phyloP scores from a whole-genome alignment of 2,329 filamentous ascomycete genomes.

The Hysterium pulicare region DNA sequence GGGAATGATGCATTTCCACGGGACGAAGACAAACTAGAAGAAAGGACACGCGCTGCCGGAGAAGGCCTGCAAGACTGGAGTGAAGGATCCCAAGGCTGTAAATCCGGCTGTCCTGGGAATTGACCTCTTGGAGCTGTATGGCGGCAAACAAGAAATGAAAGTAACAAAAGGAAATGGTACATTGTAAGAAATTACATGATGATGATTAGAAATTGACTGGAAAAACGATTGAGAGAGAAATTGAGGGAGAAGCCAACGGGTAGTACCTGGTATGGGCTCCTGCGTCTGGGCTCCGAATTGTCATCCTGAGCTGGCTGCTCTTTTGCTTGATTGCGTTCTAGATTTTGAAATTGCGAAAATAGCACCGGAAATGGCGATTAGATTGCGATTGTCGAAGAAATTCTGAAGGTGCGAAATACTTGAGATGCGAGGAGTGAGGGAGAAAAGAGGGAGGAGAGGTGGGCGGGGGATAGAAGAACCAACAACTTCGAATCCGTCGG shows the following conservation, averaged over 20 bases:
- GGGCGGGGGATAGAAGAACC: slow-evolving; percentile 17
- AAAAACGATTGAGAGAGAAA: slow-evolving; percentile 17
- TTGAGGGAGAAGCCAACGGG: slow-evolving; percentile 33
- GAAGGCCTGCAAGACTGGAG: too few relatives aligned
- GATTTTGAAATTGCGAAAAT: slow-evolving; percentile 10
- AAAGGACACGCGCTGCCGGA: too few relatives aligned
- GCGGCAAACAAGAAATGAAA: slow-evolving; percentile 14
- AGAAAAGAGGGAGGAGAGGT: slow-evolving; percentile 21
- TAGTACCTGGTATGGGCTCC: slow-evolving; percentile 41
- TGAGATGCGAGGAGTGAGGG: slow-evolving; percentile 19
- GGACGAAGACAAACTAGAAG: too few relatives aligned
- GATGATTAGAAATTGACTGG: slow-evolving; percentile 13
- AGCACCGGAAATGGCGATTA: slow-evolving; percentile 12
- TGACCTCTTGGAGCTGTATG: slow-evolving; percentile 5
- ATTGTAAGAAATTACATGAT: slow-evolving; percentile 24
- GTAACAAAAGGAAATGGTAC: slow-evolving; percentile 21
- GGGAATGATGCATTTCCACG: neutral
- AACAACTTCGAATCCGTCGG: too few relatives aligned
- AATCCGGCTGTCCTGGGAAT: slow-evolving; percentile 7
- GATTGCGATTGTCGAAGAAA: slow-evolving; percentile 2
- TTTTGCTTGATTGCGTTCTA: slow-evolving; percentile 20
- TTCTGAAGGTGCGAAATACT: slow-evolving; percentile 7
- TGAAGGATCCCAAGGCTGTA: slow-evolving; percentile 1
- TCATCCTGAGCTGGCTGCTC: slow-evolving; percentile 42
- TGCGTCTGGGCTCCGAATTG: slow-evolving; percentile 41